Evolutionary conservation across 179 eudicot species (phyloP), one percentile per base, ranked within the genome.

Genomic region (Drosera spatulata): DNA sequence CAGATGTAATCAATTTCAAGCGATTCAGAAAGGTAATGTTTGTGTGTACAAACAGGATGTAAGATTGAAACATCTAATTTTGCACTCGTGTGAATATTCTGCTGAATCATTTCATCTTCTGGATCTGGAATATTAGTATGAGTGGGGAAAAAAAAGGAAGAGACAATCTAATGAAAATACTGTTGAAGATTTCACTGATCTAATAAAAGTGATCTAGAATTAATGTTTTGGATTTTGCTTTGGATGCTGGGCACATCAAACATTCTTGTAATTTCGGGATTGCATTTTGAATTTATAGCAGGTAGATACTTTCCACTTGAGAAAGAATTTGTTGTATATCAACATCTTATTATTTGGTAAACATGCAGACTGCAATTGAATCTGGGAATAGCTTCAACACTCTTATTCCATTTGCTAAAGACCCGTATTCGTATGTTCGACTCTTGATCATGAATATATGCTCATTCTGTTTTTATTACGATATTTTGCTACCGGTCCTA

Each of bases 351-450:
- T n/a, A 38, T 58, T 69, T 7, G 37, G 53, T 55, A 59, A 50
- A 42, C 48, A 46, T 77, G 76, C 82, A 91, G 96, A 64, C 63
- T 5, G 69, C 55, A 43, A 73, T 63, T 55, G 80, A 83, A 53
- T 82, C 96, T 4, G 97, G 94, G 60, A 91, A 91, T 77, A 85
- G 95, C 81, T 88, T 82, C 73, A 46, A 67, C 71, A 82, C 77
- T 67, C 84, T 94, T 52, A 68, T 94, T 69, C 88, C 96, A 41
- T 90, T 82, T 76, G 71, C 99, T 11, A 86, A 81, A 69, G 12
- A 81, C 66, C 94, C 97, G 61, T 94, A 81, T 62, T 70, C 72
- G 97, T 90, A 93, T 45, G 80, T 58, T 58, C 44, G 37, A 10
- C 10, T 0, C 6, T 22, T 22, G 33, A 22, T 22, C 33, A 22